Conservation (phyloP, 176 grass and related monocot species). For the Triticum dicoccoides region DNA sequence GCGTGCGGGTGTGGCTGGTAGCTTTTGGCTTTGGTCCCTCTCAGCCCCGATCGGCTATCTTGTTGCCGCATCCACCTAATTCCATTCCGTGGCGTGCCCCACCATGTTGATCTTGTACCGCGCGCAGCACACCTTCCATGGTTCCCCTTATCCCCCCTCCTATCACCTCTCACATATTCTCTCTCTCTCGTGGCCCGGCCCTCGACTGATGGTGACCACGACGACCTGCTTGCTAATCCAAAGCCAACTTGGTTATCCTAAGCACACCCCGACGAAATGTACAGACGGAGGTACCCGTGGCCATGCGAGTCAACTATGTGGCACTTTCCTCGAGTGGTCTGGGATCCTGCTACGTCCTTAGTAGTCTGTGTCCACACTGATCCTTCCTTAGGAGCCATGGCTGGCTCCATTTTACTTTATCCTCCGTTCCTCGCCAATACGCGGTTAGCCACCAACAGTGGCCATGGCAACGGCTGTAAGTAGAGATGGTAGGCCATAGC, state of each 20-base stretch:
- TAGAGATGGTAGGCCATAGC: neutral
- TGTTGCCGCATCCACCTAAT: slow-evolving; percentile 81
- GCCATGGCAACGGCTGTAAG: neutral
- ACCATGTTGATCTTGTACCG: slow-evolving; percentile 21
- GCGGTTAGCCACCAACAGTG: neutral
- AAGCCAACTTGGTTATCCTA: neutral
- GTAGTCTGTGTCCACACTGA: neutral
- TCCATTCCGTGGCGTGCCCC: slow-evolving; percentile 22
- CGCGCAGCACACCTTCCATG: slow-evolving; percentile 41
- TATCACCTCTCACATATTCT: slow-evolving; percentile 44
- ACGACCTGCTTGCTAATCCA: slow-evolving; percentile 7
- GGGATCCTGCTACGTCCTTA: neutral
- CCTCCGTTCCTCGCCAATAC: neutral
- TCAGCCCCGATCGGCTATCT: slow-evolving; percentile 24
- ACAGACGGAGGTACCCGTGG: neutral
- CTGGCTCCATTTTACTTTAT: neutral
- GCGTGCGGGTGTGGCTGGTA: neutral
- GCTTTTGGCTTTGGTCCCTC: slow-evolving; percentile 37
- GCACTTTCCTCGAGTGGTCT: neutral
- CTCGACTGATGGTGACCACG: slow-evolving; percentile 23
- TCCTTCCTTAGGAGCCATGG: neutral
- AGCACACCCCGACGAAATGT: neutral
- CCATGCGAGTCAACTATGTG: neutral
- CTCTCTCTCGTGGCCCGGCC: slow-evolving; percentile 6
- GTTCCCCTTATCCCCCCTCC: slow-evolving; percentile 41